Base-by-base conservation (phyloP, 805 yeast genomes). In the Metschnikowia drakensbergensis region DNA sequence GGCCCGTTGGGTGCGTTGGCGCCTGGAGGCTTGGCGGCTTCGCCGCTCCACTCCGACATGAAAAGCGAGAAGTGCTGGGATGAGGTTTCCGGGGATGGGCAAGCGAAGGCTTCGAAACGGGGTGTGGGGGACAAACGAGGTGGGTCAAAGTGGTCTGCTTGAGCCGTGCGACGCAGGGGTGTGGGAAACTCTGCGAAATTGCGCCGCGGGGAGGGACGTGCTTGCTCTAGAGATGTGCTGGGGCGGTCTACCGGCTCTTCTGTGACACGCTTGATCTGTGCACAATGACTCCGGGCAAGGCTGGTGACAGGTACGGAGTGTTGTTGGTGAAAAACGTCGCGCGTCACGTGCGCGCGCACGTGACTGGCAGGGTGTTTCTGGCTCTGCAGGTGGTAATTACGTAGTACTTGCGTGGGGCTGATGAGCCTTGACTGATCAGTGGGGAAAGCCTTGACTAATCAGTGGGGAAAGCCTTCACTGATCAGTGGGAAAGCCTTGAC, bases 311-410 rank as follows among this genome's bases (percentile, higher is more conserved):
- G 23, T 30, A 40, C 43, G 43, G 43, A 30, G 43, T 3, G 34
- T 40, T 40, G 43, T 40, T 40, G 31, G 43, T 40, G 36, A 40
- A 40, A 30, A 30, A 40, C 23, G 35, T 25, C 43, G 43, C 43
- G 43, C 43, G 36, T 40, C 43, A 40, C 43, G 30, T 40, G 43
- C 41, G n/a, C 25, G 23, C 6, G 7, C 43, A 31, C 29, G 43
- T 40, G 43, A n/a, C 17, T 9, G 11, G 9, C 37, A 10, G 3
- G 17, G 17, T 17, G 17, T 17, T 17, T 17, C 17, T 17, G 17
- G 17, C 17, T 1, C 2, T 17, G 17, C 17, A 17, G 17, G 17
- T 17, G 17, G 17, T 1, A 17, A 17, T 17, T 17, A 17, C 17
- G 17, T 17, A 17, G 17, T 17, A 17, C 2, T 17, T 17, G 17